Conservation (phyloP, 1,284 basidiomycete genomes). For the Puccinia triticina region DNA sequence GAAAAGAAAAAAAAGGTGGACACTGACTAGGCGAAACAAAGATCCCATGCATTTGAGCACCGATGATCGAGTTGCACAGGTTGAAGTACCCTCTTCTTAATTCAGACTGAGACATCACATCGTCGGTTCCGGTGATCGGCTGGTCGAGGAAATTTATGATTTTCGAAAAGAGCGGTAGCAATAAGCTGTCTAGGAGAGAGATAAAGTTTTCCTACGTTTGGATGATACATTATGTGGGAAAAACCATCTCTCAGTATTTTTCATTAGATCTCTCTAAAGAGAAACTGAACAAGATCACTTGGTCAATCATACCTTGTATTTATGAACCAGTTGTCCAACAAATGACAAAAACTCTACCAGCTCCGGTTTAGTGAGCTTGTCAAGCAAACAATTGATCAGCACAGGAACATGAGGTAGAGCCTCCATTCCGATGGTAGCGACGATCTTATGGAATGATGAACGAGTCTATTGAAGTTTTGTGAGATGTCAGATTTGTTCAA, state of each 20-base stretch:
- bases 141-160: conserved; percentile 79
- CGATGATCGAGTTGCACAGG: conserved; percentile 80
- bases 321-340: conserved; percentile 85
- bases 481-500: conserved; percentile 10
- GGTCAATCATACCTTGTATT: conserved; percentile 74
- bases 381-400: conserved; percentile 83
- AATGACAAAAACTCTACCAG: conserved; percentile 95
- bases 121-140: conserved; percentile 87
- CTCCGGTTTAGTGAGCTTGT: conserved; percentile 88
- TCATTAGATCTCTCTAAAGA: neutral
- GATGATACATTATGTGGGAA: neutral
- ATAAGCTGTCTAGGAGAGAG: conserved; percentile 83
- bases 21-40: conserved; percentile 82
- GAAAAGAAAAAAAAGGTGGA: conserved; percentile 19
- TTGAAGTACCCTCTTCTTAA: conserved; percentile 87
- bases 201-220: conserved; percentile 72
- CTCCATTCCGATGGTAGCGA: conserved; percentile 82
- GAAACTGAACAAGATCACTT: neutral
- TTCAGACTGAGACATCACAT: conserved; percentile 77
- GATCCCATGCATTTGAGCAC: conserved; percentile 76
- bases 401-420: conserved; percentile 72
- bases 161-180: conserved; percentile 81
- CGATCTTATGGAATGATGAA: conserved; percentile 77
- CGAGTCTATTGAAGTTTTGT: conserved; percentile 29
- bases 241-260: neutral